These are phyloP conservation scores for Theileria equi DNA, from an alignment of 169 alveolate species.

Conservation along the genomic window DNA sequence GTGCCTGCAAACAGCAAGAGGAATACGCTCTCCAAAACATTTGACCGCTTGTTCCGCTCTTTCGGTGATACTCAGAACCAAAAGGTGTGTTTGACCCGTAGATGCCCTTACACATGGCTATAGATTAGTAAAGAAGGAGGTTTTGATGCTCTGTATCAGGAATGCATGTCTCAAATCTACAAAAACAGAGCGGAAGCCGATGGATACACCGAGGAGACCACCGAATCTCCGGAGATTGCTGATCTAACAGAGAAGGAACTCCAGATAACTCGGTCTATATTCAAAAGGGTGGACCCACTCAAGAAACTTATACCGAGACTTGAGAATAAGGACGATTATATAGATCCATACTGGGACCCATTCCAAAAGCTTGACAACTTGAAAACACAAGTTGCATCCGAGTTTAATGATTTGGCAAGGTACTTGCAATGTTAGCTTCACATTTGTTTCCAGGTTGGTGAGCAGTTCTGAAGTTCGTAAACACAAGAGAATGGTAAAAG, in stretches of 20 bases:
- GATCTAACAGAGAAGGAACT: conserved; percentile 66
- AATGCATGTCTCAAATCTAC: conserved; percentile 60
- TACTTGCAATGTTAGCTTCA: not conserved
- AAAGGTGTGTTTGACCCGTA: conserved; percentile 16
- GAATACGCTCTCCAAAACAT: not conserved
- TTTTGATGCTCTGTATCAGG: conserved; percentile 52
- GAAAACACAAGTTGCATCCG: conserved; percentile 71
- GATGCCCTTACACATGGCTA: not conserved
- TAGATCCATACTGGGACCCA: conserved; percentile 83
- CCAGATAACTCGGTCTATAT: conserved; percentile 61
- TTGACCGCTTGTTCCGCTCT: conserved; percentile 16
- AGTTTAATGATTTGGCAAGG: conserved; percentile 74
- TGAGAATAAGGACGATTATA: conserved; percentile 59
- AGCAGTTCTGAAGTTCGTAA: conserved; percentile 62
- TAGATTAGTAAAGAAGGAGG: conserved; percentile 44
- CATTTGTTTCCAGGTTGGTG: conserved; percentile 21
- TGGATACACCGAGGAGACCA: conserved; percentile 36
- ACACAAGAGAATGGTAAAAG: conserved; percentile 53
- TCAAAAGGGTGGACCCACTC: conserved; percentile 56
- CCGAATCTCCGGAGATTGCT: conserved; percentile 65
- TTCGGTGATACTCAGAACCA: conserved; percentile 21
- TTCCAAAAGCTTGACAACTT: conserved; percentile 69
- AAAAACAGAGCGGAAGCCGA: conserved; percentile 44
- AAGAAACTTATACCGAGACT: conserved; percentile 35
- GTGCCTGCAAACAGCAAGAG: not conserved